Conservation (phyloP, 495 filamentous ascomycete genomes). For the Barbatosphaeria neglecta region DNA sequence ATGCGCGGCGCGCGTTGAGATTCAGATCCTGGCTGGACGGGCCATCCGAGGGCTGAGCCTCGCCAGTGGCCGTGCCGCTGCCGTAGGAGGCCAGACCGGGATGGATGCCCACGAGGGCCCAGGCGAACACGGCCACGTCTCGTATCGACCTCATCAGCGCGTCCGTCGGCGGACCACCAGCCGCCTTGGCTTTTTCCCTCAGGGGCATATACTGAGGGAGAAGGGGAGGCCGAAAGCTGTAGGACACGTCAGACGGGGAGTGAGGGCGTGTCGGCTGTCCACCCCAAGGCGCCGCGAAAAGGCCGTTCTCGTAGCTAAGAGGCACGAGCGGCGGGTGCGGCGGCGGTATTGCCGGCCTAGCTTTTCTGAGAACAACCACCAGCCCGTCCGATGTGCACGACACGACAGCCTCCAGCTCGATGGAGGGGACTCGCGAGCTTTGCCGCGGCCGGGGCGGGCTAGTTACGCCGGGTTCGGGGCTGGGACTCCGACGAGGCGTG, state of each 20-base stretch:
- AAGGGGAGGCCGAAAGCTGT: slow-evolving; percentile 29
- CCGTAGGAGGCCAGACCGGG: slow-evolving; percentile 55
- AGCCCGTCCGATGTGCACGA: slow-evolving; percentile 85
- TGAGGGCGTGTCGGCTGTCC: slow-evolving; percentile 41
- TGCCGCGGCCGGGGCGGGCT: too few species aligned
- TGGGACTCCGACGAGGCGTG: too few species aligned
- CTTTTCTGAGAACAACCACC: slow-evolving; percentile 70
- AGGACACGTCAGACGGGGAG: slow-evolving; percentile 28
- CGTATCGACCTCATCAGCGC: slow-evolving; percentile 72
- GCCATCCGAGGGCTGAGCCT: slow-evolving; percentile 44
- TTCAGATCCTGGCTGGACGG: slow-evolving; percentile 43
- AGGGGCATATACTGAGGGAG: slow-evolving; percentile 32
- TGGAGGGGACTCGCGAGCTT: slow-evolving; percentile 16
- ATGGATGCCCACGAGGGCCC: slow-evolving; percentile 74
- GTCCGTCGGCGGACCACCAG: slow-evolving; percentile 40
- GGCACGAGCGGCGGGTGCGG: slow-evolving; percentile 33
- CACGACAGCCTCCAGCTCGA: slow-evolving; percentile 77
- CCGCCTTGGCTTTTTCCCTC: slow-evolving; percentile 28
- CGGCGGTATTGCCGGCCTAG: slow-evolving; percentile 56
- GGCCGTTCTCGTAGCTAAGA: slow-evolving; percentile 48
- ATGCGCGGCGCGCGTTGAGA: slow-evolving; percentile 4
- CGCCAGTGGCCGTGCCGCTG: slow-evolving; percentile 47
- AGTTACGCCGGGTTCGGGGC: too few species aligned
- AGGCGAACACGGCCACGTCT: slow-evolving; percentile 75
- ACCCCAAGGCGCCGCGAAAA: slow-evolving; percentile 73